Percentiles rank a stretch among this genome's conserved stretches.
Conservation (phyloP, 139 green algal species). For the Asterochloris erici region DNA sequence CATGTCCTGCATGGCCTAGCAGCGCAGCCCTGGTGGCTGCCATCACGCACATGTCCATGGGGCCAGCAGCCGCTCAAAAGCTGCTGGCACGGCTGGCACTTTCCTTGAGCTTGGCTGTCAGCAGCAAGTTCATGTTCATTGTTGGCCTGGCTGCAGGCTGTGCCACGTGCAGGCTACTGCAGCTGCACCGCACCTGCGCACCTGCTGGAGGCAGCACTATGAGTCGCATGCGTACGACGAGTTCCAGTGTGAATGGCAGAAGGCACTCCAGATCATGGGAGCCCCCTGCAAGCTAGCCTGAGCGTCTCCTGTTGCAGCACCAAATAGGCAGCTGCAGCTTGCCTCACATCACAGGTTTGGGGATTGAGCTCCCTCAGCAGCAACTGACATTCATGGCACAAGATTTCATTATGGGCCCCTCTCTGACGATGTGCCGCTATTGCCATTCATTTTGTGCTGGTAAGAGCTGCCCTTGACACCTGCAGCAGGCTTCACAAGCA, state of each 20-base stretch:
- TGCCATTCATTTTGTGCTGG: too few relatives aligned
- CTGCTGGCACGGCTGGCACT: background rate
- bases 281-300: too few relatives aligned
- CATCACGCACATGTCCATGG: background rate
- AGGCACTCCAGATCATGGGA: conserved; percentile 4
- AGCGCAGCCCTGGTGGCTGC: too few relatives aligned
- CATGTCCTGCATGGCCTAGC: too few relatives aligned
- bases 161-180: conserved; percentile 31
- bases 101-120: background rate
- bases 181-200: conserved; percentile 30
- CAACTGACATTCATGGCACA: too few relatives aligned
- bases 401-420: too few relatives aligned
- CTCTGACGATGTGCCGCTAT: too few relatives aligned
- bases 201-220: conserved; percentile 36
- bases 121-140: background rate
- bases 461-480: too few relatives aligned
- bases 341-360: too few relatives aligned
- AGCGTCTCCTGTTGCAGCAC: too few relatives aligned
- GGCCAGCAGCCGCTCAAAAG: background rate
- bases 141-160: conserved; percentile 3
- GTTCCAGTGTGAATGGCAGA: conserved; percentile 31
- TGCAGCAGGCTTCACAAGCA: too few relatives aligned
- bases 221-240: conserved; percentile 41
- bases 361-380: background rate
- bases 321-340: too few relatives aligned